Evolutionary conservation across 805 yeast species (phyloP).

Genomic region (Wickerhamiella bombiphila): DNA sequence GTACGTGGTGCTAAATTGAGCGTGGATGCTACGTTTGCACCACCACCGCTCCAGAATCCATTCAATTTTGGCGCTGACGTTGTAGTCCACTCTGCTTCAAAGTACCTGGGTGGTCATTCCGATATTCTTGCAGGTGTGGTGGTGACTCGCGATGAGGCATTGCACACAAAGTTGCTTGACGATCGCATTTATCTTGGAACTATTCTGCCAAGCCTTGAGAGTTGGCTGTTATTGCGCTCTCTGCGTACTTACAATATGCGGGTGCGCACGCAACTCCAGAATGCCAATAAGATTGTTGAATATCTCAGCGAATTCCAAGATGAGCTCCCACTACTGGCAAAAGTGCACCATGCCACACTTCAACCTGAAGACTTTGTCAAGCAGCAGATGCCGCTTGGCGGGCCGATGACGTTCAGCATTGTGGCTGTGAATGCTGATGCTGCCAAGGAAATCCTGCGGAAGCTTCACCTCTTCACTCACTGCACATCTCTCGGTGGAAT

Average conservation of each 20-base stretch:
- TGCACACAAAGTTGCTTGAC: conserved; percentile 31
- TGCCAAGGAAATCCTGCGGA: conserved; percentile 31
- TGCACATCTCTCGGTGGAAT: conserved; percentile 91
- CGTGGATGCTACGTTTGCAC: conserved; percentile 89
- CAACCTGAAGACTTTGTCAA: conserved; percentile 57
- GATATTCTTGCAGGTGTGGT: conserved; percentile 77
- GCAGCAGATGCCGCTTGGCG: conserved; percentile 43
- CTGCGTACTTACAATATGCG: conserved; percentile 69
- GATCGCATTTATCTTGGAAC: conserved; percentile 71
- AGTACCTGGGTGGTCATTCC: conserved; percentile 88
- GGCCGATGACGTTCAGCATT: conserved; percentile 67
- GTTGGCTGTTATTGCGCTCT: conserved; percentile 61
- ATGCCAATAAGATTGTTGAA: conserved; percentile 46
- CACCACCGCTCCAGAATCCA: conserved; percentile 77
- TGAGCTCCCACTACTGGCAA: conserved; percentile 34
- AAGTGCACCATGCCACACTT: conserved; percentile 57
- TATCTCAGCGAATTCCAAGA: conserved; percentile 37
- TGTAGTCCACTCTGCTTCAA: conserved; percentile 83
- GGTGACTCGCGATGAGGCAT: conserved; percentile 54
- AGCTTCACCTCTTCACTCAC: conserved; percentile 45
- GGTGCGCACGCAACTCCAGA: conserved; percentile 47
- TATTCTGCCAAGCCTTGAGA: conserved; percentile 62
- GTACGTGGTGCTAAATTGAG: conserved; percentile 59
- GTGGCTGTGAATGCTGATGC: conserved; percentile 33
- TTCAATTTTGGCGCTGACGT: conserved; percentile 73